Percentiles rank a stretch among this genome's conserved stretches.
Conservation (phyloP, 768 basidiomycete genomes). For the Solioccasus polychromus region DNA sequence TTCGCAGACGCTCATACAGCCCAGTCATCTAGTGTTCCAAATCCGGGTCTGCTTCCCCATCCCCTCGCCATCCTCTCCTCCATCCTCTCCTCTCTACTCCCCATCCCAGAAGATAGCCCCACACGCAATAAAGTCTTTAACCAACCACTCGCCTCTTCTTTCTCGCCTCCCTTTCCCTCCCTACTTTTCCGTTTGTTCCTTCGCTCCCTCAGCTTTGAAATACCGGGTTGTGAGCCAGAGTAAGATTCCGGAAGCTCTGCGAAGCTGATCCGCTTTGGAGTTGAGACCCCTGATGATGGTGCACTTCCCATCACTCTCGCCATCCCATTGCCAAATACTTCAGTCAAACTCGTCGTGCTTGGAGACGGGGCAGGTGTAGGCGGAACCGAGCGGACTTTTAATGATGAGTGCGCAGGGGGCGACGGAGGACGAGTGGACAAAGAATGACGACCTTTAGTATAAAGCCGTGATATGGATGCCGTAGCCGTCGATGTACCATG, state of each 20-base stretch:
- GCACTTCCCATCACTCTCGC: slow-evolving; percentile 35
- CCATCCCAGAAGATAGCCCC: slow-evolving; percentile 24
- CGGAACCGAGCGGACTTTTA: slow-evolving; percentile 39
- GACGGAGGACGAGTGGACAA: slow-evolving; percentile 63
- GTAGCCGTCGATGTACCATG: slow-evolving; percentile 73
- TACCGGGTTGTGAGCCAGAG: slow-evolving; percentile 34
- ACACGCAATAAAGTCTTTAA: slow-evolving; percentile 18
- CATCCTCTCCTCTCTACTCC: slow-evolving; percentile 43
- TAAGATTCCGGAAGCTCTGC: slow-evolving; percentile 72
- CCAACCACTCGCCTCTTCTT: slow-evolving; percentile 27
- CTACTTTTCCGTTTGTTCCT: slow-evolving; percentile 32
- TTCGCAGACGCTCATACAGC: slow-evolving; percentile 33
- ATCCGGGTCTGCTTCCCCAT: slow-evolving; percentile 44
- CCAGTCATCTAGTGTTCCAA: slow-evolving; percentile 55
- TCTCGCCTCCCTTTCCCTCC: slow-evolving; percentile 32
- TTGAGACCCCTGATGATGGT: slow-evolving; percentile 49
- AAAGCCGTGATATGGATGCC: slow-evolving; percentile 74
- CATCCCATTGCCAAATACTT: slow-evolving; percentile 28
- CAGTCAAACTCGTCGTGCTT: slow-evolving; percentile 22
- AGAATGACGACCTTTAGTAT: slow-evolving; percentile 57
- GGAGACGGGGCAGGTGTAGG: slow-evolving; percentile 38
- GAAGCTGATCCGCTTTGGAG: slow-evolving; percentile 79
- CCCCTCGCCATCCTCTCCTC: slow-evolving; percentile 52
- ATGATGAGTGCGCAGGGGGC: slow-evolving; percentile 52
- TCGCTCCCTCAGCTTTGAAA: slow-evolving; percentile 35